phyloP scores from a whole-genome alignment of 768 basidiomycete species.

The Hypholoma fasciculare region DNA sequence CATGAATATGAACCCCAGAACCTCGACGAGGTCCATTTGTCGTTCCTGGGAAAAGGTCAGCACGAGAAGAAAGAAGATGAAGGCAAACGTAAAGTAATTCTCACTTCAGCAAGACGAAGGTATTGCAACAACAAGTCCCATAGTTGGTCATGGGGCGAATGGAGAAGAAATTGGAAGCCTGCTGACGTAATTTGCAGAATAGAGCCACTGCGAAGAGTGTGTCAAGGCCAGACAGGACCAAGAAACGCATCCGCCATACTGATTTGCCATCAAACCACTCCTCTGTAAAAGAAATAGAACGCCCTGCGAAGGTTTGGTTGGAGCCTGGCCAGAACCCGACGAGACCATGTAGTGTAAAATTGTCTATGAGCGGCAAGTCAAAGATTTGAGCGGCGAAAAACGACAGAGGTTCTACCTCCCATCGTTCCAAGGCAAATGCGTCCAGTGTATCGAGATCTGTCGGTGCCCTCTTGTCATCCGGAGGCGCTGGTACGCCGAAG shows the following conservation, averaged over 20 bases:
- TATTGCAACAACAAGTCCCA: conserved; percentile 96
- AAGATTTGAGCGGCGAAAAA: neutral
- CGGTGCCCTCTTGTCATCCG: conserved; percentile 58
- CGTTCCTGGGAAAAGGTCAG: conserved; percentile 55
- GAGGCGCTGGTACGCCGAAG: conserved; percentile 78
- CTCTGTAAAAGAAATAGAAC: conserved; percentile 82
- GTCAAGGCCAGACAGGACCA: conserved; percentile 6
- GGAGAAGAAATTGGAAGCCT: conserved; percentile 95
- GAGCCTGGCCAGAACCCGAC: conserved; percentile 76
- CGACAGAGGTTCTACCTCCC: conserved; percentile 64
- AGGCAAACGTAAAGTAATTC: conserved; percentile 16
- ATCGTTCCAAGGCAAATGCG: conserved; percentile 80
- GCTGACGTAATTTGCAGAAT: conserved; percentile 83
- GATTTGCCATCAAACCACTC: conserved; percentile 83
- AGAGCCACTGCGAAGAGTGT: conserved; percentile 41
- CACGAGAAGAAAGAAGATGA: conserved; percentile 16
- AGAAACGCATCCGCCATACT: conserved; percentile 43
- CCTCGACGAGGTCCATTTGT: conserved; percentile 90
- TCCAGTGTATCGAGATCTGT: conserved; percentile 66
- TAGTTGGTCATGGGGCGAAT: conserved; percentile 90
- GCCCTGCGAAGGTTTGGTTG: conserved; percentile 75
- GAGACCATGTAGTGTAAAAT: conserved; percentile 99
- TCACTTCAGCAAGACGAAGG: conserved; percentile 80
- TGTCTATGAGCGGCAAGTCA: conserved; percentile 50
- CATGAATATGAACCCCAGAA: conserved; percentile 95